phyloP scores from a whole-genome alignment of 2,329 filamentous ascomycete genomes.

The Aspergillus sp. region DNA sequence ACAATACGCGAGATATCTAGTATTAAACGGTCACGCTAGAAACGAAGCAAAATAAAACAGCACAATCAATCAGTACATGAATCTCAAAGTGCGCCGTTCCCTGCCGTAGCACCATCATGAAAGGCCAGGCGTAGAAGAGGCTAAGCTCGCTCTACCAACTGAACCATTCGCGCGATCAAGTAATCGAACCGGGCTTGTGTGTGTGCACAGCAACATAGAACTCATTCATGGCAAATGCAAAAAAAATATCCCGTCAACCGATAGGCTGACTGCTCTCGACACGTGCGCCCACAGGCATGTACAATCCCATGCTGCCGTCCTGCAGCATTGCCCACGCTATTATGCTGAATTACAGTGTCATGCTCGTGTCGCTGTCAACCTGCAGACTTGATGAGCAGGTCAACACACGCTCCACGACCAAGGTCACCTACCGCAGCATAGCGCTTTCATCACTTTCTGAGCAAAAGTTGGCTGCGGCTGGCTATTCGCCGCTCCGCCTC shows the following conservation, averaged over 20 bases:
- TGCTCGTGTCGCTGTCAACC: conserved; percentile 23
- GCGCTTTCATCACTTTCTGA: conserved; percentile 84
- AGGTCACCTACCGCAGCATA: conserved; percentile 67
- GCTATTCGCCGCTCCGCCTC: conserved; percentile 45
- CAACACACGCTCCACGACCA: conserved; percentile 8
- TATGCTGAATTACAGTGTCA: conserved; percentile 13
- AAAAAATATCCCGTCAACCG: too few species aligned
- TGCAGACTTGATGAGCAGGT: conserved; percentile 19
- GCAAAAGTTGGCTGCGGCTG: conserved; percentile 71
- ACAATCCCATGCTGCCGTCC: neutral
- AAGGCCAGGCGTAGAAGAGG: conserved; percentile 19
- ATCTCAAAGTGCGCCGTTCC: conserved; percentile 27
- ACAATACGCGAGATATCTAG: conserved; percentile 2
- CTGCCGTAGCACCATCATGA: conserved; percentile 29
- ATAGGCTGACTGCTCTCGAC: neutral
- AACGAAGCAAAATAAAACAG: conserved; percentile 10
- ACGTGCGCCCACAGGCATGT: neutral
- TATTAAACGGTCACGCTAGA: conserved; percentile 1
- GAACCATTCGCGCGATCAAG: too few species aligned
- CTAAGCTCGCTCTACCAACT: conserved; percentile 14
- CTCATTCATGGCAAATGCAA: neutral
- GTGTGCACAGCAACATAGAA: neutral
- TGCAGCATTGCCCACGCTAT: conserved; percentile 1
- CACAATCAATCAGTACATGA: conserved; percentile 10
- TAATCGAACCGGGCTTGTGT: too few species aligned